These are phyloP conservation scores for Tanacetum coccineum DNA, from an alignment of 129 eudicot genomes.

Conservation along the genomic window DNA sequence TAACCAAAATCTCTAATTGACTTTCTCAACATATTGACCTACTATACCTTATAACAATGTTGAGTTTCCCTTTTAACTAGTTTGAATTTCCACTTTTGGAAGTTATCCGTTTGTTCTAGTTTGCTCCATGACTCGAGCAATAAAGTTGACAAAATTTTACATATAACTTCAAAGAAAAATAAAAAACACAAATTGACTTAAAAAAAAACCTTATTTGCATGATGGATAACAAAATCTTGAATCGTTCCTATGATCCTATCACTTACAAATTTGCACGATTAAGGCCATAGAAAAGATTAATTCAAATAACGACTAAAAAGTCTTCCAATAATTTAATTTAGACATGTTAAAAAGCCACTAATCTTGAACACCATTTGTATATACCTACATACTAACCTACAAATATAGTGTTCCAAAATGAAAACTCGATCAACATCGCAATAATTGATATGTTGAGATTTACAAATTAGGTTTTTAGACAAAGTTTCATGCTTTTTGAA, in stretches of 20 bases:
- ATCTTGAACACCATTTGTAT: background rate
- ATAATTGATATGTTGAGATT: background rate
- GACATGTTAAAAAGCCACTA: background rate
- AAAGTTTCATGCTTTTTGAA: too few relatives aligned
- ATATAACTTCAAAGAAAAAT: background rate
- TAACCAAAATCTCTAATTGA: constrained; percentile 27
- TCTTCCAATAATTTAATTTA: background rate
- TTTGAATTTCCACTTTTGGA: constrained; percentile 15
- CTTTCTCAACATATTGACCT: constrained; percentile 15
- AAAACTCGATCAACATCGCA: background rate
- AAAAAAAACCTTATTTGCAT: background rate
- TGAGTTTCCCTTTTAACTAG: constrained; percentile 5
- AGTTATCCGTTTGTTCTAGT: constrained; percentile 9
- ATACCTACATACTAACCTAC: too few relatives aligned
- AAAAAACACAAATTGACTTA: background rate
- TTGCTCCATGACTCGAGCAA: constrained; percentile 24
- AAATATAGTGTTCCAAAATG: too few relatives aligned
- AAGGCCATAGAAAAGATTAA: background rate
- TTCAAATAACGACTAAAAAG: background rate
- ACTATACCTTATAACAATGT: constrained; percentile 11
- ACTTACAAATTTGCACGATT: background rate
- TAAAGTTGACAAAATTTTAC: constrained; percentile 20
- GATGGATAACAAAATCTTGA: background rate
- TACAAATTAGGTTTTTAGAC: background rate
- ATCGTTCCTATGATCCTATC: background rate